phyloP scores from a whole-genome alignment of 345 rosid genomes.

The Camelina sativa region DNA sequence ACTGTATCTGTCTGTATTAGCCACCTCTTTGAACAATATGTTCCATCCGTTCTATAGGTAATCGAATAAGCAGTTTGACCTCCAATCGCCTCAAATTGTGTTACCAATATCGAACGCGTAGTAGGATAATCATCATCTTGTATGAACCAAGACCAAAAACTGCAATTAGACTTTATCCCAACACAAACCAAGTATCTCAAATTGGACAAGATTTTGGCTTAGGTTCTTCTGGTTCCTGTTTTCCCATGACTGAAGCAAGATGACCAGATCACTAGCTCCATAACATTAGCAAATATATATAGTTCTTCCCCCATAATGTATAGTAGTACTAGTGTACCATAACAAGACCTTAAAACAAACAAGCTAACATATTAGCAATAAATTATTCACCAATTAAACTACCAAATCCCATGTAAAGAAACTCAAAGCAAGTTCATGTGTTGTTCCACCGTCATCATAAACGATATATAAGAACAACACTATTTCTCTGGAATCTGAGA shows the following conservation, averaged over 20 bases:
- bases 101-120: no score
- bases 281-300: not conserved
- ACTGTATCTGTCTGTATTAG: not conserved
- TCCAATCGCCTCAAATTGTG: no score
- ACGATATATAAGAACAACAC: not conserved
- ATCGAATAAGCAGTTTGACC: no score
- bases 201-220: no score
- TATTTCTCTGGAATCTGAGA: constrained; percentile 25
- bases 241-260: constrained; percentile 2
- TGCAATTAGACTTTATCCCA: no score
- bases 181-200: no score
- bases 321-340: not conserved
- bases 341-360: not conserved
- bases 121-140: no score
- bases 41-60: not conserved
- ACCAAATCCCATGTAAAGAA: constrained; percentile 6
- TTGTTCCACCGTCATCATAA: not conserved
- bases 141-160: no score
- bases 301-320: not conserved
- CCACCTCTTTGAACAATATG: not conserved
- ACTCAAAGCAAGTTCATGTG: not conserved
- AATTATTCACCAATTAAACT: not conserved
- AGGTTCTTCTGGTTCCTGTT: no score
- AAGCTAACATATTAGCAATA: not conserved
- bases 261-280: constrained; percentile 15